Evolutionary conservation across 78 protist species (phyloP), one percentile per base, ranked within the genome.

Genomic region (Chrysochromulina parva): DNA sequence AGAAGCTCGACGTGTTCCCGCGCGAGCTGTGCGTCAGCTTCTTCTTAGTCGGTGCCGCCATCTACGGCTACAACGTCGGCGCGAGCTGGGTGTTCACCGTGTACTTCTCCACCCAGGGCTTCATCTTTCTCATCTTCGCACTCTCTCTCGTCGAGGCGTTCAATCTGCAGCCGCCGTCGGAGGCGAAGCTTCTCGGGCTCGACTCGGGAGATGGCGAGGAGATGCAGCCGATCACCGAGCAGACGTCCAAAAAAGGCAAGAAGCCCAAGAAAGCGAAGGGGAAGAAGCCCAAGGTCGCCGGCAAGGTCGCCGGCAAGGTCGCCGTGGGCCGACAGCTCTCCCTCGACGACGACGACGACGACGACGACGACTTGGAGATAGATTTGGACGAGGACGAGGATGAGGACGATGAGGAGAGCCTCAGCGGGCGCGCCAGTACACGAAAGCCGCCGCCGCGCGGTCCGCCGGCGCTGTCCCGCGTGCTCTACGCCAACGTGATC

Each of bases 91-190:
- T 71, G 52, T 4, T 71, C 80, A 71, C 80, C 55, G 55, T 71
- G 13, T 71, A 71, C 80, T 71, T 71, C 80, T 5, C 53, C 80
- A 14, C 52, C 26, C 80, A 71, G 80, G 80, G 80, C n/a, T 38
- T 71, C 53, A 71, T 71, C 80, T 71, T 71, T 14, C 3, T 71
- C 53, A 16, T 71, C 52, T 71, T 71, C 80, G 20, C 80, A 16
- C 80, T 71, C 52, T 28, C 52, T 10, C 80, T 71, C n/a, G 80
- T 71, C 80, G 80, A 71, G 80, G 80, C 80, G 10, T 38, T 71
- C 80, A 71, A 71, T 52, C 52, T 71, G 80, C 80, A 71, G 80
- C 80, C 80, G 6, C 80, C 80, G 80, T 52, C 80, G 16, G 80
- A 71, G 52, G 6, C n/a, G 80, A 38, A 71, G 52, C 52, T 71